Evolutionary conservation across 2,329 filamentous ascomycete species (phyloP).

Genomic region (Mycosphaerelloides madeirae): DNA sequence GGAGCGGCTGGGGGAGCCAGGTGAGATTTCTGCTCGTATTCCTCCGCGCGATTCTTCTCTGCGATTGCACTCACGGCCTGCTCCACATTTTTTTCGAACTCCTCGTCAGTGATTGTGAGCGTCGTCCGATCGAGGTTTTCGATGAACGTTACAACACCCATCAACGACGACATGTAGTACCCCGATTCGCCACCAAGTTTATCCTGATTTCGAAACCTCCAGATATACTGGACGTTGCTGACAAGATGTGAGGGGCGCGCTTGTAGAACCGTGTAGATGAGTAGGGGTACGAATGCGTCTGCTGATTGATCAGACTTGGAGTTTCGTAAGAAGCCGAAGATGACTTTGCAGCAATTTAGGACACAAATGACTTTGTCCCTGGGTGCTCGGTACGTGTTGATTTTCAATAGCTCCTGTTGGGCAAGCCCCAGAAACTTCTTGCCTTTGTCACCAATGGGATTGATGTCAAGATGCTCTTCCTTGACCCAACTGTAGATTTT

Average conservation of each 20-base stretch:
- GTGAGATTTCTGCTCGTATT: constrained; percentile 37
- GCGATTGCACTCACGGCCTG: constrained; percentile 92
- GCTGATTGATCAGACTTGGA: constrained; percentile 91
- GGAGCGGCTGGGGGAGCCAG: constrained; percentile 33
- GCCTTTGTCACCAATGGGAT: constrained; percentile 76
- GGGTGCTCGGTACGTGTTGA: constrained; percentile 94
- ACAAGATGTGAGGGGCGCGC: constrained; percentile 93
- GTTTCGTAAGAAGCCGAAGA: constrained; percentile 90
- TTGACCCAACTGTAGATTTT: constrained; percentile 93
- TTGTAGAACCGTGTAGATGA: constrained; percentile 93
- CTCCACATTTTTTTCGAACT: constrained; percentile 96
- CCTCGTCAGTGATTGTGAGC: constrained; percentile 86
- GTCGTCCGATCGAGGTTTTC: constrained; percentile 93
- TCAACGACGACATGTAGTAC: constrained; percentile 93
- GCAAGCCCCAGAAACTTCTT: constrained; percentile 82
- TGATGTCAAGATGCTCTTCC: constrained; percentile 91
- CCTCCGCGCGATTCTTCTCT: constrained; percentile 68
- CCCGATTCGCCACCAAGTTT: constrained; percentile 96
- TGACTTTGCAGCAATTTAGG: constrained; percentile 97
- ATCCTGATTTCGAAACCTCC: constrained; percentile 94
- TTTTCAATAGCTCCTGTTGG: constrained; percentile 91
- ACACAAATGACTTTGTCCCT: constrained; percentile 98
- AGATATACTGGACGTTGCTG: constrained; percentile 96
- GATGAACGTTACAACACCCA: constrained; percentile 94
- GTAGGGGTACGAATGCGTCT: constrained; percentile 88